Conservation (phyloP, 78 protist species). For the Polysphondylium violaceum region DNA sequence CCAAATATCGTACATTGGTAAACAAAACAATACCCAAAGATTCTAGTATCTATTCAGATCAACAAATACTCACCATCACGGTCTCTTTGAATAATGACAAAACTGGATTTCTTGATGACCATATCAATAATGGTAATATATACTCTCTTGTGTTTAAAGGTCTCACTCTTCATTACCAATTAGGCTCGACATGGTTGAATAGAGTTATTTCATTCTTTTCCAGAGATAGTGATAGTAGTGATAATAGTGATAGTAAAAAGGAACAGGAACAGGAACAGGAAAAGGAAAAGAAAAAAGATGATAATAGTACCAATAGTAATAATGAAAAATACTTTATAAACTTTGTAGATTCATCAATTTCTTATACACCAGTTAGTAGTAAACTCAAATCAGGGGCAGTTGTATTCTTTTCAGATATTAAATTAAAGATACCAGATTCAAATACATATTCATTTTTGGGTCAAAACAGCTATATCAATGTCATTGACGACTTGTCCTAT, state of each 20-base stretch:
- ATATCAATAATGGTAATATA: conserved; percentile 24
- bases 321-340: conserved; percentile 7
- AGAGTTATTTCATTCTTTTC: conserved; percentile 29
- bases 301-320: too few relatives aligned
- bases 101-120: conserved; percentile 31
- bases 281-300: neutral
- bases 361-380: conserved; percentile 18
- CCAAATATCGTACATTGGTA: conserved; percentile 1
- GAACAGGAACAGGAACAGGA: neutral
- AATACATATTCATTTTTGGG: conserved; percentile 16
- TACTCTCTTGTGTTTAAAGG: conserved; percentile 40
- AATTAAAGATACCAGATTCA: conserved; percentile 10
- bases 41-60: neutral
- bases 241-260: neutral
- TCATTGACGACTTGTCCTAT: conserved; percentile 24
- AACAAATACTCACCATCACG: neutral
- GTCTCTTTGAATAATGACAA: conserved; percentile 46
- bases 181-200: conserved; percentile 16
- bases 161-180: conserved; percentile 25
- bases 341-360: conserved; percentile 51
- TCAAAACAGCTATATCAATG: conserved; percentile 50
- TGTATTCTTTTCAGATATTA: conserved; percentile 50
- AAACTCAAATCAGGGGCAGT: conserved; percentile 30
- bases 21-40: conserved; percentile 20
- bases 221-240: neutral